Conservation (phyloP, 2,329 filamentous ascomycete species). For the Fusarium protoensiforme region DNA sequence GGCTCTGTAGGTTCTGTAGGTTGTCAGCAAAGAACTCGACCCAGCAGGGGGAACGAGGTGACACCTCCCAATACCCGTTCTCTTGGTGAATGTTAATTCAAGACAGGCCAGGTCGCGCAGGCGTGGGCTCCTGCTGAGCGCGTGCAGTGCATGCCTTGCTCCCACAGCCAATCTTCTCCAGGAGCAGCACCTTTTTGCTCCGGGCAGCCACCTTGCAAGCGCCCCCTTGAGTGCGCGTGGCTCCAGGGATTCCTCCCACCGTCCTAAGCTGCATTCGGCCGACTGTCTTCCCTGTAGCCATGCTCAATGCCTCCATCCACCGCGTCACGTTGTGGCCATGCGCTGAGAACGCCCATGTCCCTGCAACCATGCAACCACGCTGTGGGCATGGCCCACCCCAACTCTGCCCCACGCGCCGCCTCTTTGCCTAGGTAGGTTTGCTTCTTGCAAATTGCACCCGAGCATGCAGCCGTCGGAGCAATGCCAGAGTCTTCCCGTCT, state of each 20-base stretch:
- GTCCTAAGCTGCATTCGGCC: slow-evolving; percentile 41
- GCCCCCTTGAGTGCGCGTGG: slow-evolving; percentile 49
- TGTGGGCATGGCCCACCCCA: slow-evolving; percentile 23
- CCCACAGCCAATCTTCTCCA: slow-evolving; percentile 3
- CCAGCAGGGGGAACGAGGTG: neutral
- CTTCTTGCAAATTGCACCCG: slow-evolving; percentile 20
- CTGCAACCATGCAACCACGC: slow-evolving; percentile 36
- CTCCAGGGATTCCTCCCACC: slow-evolving; percentile 48
- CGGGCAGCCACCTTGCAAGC: slow-evolving; percentile 31
- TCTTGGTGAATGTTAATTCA: neutral
- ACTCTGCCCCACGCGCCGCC: slow-evolving; percentile 32
- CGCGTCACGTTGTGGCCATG: slow-evolving; percentile 47
- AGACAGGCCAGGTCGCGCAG: neutral
- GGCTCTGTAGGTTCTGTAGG: neutral
- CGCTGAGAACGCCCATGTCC: slow-evolving; percentile 38
- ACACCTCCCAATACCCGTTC: neutral
- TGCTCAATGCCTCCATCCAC: slow-evolving; percentile 40
- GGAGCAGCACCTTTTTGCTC: slow-evolving; percentile 11
- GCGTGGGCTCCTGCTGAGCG: slow-evolving; percentile 19
- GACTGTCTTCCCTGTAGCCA: slow-evolving; percentile 41
- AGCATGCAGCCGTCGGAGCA: slow-evolving; percentile 27
- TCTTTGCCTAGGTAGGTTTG: slow-evolving; percentile 9
- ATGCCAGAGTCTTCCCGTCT: slow-evolving; percentile 12
- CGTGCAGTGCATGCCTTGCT: neutral
- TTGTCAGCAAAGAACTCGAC: neutral